These are phyloP conservation scores for Aspergillus glaucus DNA, from an alignment of 2,329 filamentous ascomycete genomes.

Conservation along the genomic window DNA sequence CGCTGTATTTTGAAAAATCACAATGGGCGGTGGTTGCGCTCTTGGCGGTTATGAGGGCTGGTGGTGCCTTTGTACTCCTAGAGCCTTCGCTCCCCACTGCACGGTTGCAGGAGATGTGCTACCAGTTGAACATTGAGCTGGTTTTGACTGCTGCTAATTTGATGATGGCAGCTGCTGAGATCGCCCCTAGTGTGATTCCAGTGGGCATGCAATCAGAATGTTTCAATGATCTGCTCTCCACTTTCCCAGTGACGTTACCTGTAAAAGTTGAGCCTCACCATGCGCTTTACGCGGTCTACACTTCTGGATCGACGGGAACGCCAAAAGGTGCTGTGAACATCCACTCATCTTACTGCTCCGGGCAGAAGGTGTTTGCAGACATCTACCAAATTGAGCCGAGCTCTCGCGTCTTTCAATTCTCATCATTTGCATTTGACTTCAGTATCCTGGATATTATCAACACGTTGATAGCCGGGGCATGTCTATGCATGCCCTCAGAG, in stretches of 20 bases:
- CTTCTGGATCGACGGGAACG: constrained; percentile 86
- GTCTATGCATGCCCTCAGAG: constrained; percentile 53
- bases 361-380: not conserved
- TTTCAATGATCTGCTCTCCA: not conserved
- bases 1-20: not conserved
- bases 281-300: constrained; percentile 88
- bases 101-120: not conserved
- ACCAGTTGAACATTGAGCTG: no score
- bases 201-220: not conserved
- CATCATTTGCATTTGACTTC: constrained; percentile 39
- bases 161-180: not conserved
- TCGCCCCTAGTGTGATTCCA: not conserved
- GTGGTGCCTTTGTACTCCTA: not conserved
- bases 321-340: constrained; percentile 67
- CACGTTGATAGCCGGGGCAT: constrained; percentile 52
- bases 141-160: not conserved
- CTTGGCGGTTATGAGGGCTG: not conserved
- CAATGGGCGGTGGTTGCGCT: not conserved
- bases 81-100: not conserved
- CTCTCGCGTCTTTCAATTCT: constrained; percentile 29
- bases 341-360: constrained; percentile 13
- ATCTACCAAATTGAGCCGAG: not conserved
- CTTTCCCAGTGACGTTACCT: not conserved
- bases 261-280: not conserved
- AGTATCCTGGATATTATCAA: constrained; percentile 48